These are phyloP conservation scores for Blattamonas nauphoetae DNA, from an alignment of 78 protist species.

Conservation along the genomic window DNA sequence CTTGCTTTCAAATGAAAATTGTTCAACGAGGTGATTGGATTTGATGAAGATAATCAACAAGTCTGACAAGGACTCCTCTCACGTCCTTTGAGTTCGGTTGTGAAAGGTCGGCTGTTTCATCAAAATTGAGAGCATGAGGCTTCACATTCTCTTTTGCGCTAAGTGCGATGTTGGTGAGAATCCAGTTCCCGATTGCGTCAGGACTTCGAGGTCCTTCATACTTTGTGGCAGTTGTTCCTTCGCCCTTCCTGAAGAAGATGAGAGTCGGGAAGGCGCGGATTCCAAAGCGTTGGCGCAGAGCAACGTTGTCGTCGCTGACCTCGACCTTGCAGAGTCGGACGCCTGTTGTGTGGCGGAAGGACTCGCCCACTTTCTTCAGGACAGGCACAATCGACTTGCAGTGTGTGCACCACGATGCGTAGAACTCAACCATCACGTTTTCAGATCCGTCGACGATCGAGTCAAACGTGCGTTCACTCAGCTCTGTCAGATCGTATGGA, in stretches of 20 bases:
- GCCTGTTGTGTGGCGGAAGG: neutral
- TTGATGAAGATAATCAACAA: too few relatives aligned
- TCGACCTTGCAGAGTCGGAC: neutral
- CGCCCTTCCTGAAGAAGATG: slow-evolving; percentile 3
- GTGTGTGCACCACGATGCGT: slow-evolving; percentile 4
- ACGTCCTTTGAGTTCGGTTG: too few relatives aligned
- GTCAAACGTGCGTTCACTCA: slow-evolving; percentile 8
- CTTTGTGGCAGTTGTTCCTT: neutral
- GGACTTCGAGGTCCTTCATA: neutral
- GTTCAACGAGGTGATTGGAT: too few relatives aligned
- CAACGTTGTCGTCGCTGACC: neutral
- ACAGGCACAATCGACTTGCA: neutral
- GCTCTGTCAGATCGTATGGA: neutral
- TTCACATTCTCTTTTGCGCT: too few relatives aligned
- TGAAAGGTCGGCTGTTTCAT: too few relatives aligned
- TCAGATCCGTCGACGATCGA: neutral
- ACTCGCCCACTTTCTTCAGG: neutral
- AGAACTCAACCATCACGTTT: neutral
- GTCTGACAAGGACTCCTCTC: too few relatives aligned
- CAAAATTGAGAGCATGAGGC: too few relatives aligned
- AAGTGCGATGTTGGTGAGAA: too few relatives aligned
- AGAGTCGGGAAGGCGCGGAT: neutral
- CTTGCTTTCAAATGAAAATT: too few relatives aligned
- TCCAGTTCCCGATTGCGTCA: slow-evolving; percentile 1
- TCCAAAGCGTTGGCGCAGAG: neutral